phyloP scores from a whole-genome alignment of 352 stramenopile genomes.

The Pythium grandisporangium region DNA sequence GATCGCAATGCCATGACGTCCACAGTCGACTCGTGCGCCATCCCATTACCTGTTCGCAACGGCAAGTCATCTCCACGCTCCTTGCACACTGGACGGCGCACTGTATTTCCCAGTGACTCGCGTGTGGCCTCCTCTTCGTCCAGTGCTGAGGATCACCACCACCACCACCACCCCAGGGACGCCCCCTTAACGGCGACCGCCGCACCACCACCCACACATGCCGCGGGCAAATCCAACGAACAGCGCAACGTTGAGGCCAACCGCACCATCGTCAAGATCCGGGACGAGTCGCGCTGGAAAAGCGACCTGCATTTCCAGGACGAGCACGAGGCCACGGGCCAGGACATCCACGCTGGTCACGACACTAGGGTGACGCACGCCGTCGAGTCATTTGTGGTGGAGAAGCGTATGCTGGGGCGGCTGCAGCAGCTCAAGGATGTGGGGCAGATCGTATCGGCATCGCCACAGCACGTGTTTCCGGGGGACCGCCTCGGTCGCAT shows the following conservation, averaged over 20 bases:
- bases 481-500: conserved; percentile 64
- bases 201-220: conserved; percentile 8
- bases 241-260: conserved; percentile 63
- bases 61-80: too few relatives aligned
- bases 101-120: conserved; percentile 1
- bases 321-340: neutral
- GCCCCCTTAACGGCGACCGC: too few relatives aligned
- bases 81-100: too few relatives aligned
- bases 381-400: conserved; percentile 21
- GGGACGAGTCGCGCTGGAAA: conserved; percentile 52
- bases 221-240: conserved; percentile 66
- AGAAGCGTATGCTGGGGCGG: conserved; percentile 47
- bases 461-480: conserved; percentile 49
- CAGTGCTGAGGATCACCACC: too few relatives aligned
- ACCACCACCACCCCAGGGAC: too few relatives aligned
- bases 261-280: conserved; percentile 54
- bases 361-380: too few relatives aligned
- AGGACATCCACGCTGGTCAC: conserved; percentile 8
- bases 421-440: conserved; percentile 56
- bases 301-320: conserved; percentile 33
- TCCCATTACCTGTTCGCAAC: conserved; percentile 12
- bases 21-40: conserved; percentile 10
- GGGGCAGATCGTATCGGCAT: conserved; percentile 36
- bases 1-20: conserved; percentile 32
- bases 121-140: too few relatives aligned